These are phyloP conservation scores for Tagetes erecta DNA, from an alignment of 129 eudicot species.

Conservation along the genomic window DNA sequence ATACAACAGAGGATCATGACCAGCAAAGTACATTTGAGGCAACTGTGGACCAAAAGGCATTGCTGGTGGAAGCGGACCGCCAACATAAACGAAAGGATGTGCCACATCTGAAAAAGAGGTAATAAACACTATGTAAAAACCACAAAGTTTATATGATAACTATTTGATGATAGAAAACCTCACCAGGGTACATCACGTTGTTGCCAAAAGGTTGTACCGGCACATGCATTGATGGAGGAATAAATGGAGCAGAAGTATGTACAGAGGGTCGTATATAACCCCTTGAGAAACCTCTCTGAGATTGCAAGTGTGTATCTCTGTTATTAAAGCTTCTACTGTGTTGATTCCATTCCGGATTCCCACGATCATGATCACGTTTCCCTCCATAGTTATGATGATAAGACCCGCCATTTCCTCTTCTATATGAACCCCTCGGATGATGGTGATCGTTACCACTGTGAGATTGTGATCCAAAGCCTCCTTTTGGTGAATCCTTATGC, in stretches of 20 bases:
- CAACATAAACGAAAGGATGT: constrained; percentile 45
- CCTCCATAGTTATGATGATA: constrained; percentile 61
- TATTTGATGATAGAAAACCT: constrained; percentile 25
- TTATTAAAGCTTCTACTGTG: constrained; percentile 56
- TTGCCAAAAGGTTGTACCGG: constrained; percentile 52
- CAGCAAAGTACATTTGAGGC: constrained; percentile 47
- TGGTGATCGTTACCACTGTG: constrained; percentile 55
- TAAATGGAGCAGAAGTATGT: constrained; percentile 47
- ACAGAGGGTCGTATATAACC: constrained; percentile 51
- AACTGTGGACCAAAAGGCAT: constrained; percentile 56
- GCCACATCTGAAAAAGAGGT: constrained; percentile 45
- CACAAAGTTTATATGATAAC: constrained; percentile 10
- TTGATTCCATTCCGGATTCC: constrained; percentile 71
- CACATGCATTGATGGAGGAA: constrained; percentile 50
- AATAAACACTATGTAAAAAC: constrained; percentile 20
- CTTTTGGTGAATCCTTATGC: constrained; percentile 58
- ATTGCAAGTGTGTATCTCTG: constrained; percentile 58
- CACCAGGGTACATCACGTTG: constrained; percentile 76
- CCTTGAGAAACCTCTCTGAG: constrained; percentile 57
- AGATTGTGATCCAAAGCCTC: constrained; percentile 53
- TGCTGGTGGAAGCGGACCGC: constrained; percentile 43
- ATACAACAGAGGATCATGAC: constrained; percentile 54
- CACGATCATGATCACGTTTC: constrained; percentile 80
- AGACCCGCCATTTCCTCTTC: constrained; percentile 65
- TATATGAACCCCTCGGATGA: constrained; percentile 54